phyloP scores from a whole-genome alignment of 1,139 yeast genomes.

The Geotrichum cucujoidarum region DNA sequence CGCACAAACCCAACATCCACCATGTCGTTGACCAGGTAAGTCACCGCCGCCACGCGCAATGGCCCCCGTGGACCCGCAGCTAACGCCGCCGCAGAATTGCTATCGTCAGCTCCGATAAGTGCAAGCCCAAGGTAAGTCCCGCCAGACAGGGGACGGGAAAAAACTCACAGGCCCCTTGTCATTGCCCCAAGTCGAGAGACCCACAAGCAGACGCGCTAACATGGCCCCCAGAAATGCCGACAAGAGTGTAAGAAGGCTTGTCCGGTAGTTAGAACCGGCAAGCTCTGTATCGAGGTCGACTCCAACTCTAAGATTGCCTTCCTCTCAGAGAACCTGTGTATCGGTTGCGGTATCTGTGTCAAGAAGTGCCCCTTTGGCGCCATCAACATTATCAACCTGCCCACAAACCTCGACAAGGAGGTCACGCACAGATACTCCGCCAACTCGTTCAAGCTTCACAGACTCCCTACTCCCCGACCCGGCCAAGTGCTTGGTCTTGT shows the following conservation, averaged over 20 bases:
- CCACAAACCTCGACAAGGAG: slow-evolving; percentile 86
- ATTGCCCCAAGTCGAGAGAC: too few species aligned
- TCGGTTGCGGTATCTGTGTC: slow-evolving; percentile 99
- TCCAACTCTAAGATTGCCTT: slow-evolving; percentile 90
- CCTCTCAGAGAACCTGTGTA: slow-evolving; percentile 91
- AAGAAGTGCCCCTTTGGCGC: slow-evolving; percentile 98
- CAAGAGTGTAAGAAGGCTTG: slow-evolving; percentile 96
- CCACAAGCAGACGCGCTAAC: too few species aligned
- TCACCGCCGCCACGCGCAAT: not conserved
- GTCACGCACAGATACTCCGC: slow-evolving; percentile 97
- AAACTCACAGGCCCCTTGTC: not conserved
- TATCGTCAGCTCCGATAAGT: slow-evolving; percentile 85
- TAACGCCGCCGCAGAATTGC: slow-evolving; percentile 49
- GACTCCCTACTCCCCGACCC: slow-evolving; percentile 97
- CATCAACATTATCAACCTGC: slow-evolving; percentile 87
- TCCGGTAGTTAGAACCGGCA: slow-evolving; percentile 97
- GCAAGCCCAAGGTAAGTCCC: slow-evolving; percentile 67
- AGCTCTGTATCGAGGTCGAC: slow-evolving; percentile 91
- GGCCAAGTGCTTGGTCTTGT: slow-evolving; percentile 97
- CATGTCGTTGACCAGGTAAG: slow-evolving; percentile 16
- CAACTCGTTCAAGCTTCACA: slow-evolving; percentile 91
- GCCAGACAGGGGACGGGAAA: not conserved
- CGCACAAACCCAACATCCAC: not conserved
- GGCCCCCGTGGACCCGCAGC: not conserved
- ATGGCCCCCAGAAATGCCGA: slow-evolving; percentile 84